These are phyloP conservation scores for Beauveria bassiana DNA, from an alignment of 2,329 filamentous ascomycete species.

Conservation along the genomic window DNA sequence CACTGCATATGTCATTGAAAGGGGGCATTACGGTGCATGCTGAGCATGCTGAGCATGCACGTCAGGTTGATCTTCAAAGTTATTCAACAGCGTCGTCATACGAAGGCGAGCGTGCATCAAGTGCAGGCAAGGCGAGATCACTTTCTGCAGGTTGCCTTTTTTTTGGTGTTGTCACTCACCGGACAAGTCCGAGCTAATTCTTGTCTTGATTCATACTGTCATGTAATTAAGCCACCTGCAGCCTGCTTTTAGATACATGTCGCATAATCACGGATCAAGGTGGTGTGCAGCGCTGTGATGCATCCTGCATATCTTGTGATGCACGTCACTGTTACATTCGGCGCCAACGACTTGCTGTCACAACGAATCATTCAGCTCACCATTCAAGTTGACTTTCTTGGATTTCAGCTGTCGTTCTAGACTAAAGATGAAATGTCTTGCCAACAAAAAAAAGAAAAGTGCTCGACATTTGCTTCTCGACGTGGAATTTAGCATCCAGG, in stretches of 20 bases:
- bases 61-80: no score
- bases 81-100: background rate
- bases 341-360: background rate
- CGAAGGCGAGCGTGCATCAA: background rate
- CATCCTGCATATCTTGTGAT: background rate
- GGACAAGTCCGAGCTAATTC: background rate
- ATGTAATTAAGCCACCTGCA: background rate
- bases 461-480: no score
- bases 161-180: background rate
- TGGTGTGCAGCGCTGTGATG: background rate
- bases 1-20: background rate
- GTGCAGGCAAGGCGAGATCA: background rate
- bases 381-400: background rate
- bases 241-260: background rate
- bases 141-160: conserved; percentile 1
- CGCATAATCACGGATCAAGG: background rate
- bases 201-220: background rate
- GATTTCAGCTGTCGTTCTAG: conserved; percentile 2
- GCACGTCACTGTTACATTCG: conserved; percentile 10
- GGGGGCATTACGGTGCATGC: background rate
- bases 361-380: conserved; percentile 3
- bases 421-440: background rate
- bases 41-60: background rate
- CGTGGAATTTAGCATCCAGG: background rate
- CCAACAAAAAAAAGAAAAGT: background rate